phyloP scores from a whole-genome alignment of 495 filamentous ascomycete genomes.

The Xylaria castorea region DNA sequence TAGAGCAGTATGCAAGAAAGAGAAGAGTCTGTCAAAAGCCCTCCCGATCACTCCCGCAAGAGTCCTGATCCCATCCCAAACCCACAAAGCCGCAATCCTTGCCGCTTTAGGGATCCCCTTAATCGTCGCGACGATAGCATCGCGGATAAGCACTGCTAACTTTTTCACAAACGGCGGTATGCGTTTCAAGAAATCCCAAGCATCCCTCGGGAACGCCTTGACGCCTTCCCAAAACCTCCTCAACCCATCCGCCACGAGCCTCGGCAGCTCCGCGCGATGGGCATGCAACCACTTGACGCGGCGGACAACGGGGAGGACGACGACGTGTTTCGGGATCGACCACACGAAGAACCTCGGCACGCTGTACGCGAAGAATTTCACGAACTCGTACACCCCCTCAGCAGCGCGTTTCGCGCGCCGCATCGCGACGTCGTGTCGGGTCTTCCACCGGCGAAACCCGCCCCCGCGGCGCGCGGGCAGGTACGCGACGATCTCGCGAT shows the following conservation, averaged over 20 bases:
- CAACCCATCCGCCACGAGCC: neutral
- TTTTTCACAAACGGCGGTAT: neutral
- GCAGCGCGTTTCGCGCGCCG: neutral
- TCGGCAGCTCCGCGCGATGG: neutral
- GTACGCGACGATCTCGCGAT: constrained; percentile 41
- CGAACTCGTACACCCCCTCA: neutral
- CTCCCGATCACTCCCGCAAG: neutral
- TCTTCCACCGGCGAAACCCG: constrained; percentile 40
- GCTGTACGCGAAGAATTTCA: neutral
- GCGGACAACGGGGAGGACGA: neutral
- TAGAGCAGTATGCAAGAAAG: neutral
- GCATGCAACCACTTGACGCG: neutral
- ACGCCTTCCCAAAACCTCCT: neutral
- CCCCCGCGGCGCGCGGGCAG: constrained; percentile 42
- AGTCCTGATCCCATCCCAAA: neutral
- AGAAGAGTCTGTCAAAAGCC: neutral
- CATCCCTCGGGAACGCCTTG: neutral
- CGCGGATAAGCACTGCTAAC: neutral
- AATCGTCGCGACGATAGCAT: neutral
- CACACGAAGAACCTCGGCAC: neutral
- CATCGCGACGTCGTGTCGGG: constrained; percentile 21
- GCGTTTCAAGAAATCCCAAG: neutral
- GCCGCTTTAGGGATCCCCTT: neutral
- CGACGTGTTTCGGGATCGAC: neutral
- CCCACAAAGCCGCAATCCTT: neutral